These are phyloP conservation scores for Lipomyces japonicus DNA, from an alignment of 805 yeast genomes.

Conservation along the genomic window DNA sequence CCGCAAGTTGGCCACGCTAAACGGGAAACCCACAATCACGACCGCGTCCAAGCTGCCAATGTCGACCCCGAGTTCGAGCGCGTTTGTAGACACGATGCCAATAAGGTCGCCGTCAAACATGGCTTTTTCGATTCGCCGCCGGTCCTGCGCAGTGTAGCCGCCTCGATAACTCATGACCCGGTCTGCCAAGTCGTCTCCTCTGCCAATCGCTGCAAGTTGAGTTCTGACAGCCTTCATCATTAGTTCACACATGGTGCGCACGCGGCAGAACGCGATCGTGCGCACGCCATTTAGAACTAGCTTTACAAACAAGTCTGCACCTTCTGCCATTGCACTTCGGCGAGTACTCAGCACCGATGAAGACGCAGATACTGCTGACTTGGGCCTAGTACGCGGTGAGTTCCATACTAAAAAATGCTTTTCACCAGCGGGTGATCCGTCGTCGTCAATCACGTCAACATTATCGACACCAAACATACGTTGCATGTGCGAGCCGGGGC, in stretches of 20 bases:
- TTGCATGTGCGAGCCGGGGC: slow-evolving; percentile 70
- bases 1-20: slow-evolving; percentile 77
- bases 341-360: too few species aligned
- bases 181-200: slow-evolving; percentile 48
- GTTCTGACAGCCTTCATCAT: slow-evolving; percentile 77
- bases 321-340: slow-evolving; percentile 66
- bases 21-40: slow-evolving; percentile 87
- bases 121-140: slow-evolving; percentile 80
- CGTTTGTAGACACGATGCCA: slow-evolving; percentile 92
- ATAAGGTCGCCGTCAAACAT: slow-evolving; percentile 84
- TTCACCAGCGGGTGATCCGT: slow-evolving; percentile 85
- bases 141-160: slow-evolving; percentile 82
- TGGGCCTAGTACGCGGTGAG: slow-evolving; percentile 71
- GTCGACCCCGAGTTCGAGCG: slow-evolving; percentile 92
- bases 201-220: slow-evolving; percentile 43
- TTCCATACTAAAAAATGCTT: slow-evolving; percentile 79
- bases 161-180: slow-evolving; percentile 89
- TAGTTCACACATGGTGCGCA: slow-evolving; percentile 79
- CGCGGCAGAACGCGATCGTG: slow-evolving; percentile 86
- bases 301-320: slow-evolving; percentile 68
- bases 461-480: slow-evolving; percentile 65
- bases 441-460: slow-evolving; percentile 59
- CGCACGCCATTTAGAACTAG: slow-evolving; percentile 62
- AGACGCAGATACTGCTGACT: slow-evolving; percentile 55
- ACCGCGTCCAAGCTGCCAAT: slow-evolving; percentile 91